phyloP scores from a whole-genome alignment of 2,329 filamentous ascomycete genomes.

The Pseudopithomyces maydicus region DNA sequence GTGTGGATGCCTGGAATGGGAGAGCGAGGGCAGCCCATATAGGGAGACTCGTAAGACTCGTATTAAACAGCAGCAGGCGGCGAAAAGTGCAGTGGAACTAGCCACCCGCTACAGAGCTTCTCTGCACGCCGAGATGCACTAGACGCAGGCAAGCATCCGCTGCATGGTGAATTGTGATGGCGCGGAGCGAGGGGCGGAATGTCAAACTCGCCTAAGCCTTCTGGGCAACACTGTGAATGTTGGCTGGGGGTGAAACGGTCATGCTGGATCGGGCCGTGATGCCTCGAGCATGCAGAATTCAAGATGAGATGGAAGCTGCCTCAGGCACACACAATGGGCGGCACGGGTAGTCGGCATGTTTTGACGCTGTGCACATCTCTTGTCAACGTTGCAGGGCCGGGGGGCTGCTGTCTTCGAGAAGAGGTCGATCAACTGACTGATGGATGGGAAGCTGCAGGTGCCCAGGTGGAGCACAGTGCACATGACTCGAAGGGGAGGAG shows the following conservation, averaged over 20 bases:
- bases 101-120: conserved; percentile 13
- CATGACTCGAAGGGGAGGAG: background rate
- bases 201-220: conserved; percentile 37
- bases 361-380: background rate
- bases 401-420: too few species aligned
- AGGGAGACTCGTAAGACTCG: conserved; percentile 29
- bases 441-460: too few species aligned
- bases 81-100: conserved; percentile 16
- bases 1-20: conserved; percentile 29
- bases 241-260: conserved; percentile 5
- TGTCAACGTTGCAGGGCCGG: background rate
- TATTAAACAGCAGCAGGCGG: conserved; percentile 40
- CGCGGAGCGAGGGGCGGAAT: conserved; percentile 23
- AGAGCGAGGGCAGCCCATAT: conserved; percentile 25
- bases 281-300: background rate
- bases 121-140: conserved; percentile 9
- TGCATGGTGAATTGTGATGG: conserved; percentile 19
- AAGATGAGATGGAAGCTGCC: too few species aligned
- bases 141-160: background rate
- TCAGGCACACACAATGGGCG: conserved; percentile 1
- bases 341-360: background rate
- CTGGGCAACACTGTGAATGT: conserved; percentile 10
- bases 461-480: too few species aligned
- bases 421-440: too few species aligned
- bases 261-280: background rate